Conservation (phyloP, 495 filamentous ascomycete genomes). For the Choiromyces venosus region DNA sequence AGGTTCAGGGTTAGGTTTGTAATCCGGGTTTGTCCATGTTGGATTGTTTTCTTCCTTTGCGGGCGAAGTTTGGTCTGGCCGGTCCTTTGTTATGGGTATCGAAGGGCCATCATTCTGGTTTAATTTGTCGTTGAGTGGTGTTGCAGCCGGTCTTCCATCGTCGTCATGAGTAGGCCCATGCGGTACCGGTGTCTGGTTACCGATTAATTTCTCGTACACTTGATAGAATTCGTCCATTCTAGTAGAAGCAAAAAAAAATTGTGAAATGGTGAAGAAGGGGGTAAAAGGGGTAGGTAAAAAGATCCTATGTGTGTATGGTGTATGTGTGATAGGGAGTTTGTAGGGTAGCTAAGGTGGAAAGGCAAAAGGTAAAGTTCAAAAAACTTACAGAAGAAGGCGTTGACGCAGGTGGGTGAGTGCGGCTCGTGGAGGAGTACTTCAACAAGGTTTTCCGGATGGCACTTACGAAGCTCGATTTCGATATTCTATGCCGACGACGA, state of each 20-base stretch:
- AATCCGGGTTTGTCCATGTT: conserved; percentile 8
- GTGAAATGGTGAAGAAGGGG: background rate
- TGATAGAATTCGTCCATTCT: background rate
- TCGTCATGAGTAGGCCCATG: conserved; percentile 5
- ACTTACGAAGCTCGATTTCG: conserved; percentile 17
- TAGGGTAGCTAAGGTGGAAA: conserved; percentile 7
- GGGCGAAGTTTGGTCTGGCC: background rate
- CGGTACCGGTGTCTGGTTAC: background rate
- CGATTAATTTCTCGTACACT: background rate
- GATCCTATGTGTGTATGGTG: background rate
- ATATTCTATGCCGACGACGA: conserved; percentile 2
- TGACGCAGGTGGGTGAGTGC: conserved; percentile 23
- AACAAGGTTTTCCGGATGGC: conserved; percentile 29
- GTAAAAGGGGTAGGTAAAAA: background rate
- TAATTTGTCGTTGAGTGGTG: background rate
- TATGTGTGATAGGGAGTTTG: conserved; percentile 16
- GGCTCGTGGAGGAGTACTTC: conserved; percentile 21
- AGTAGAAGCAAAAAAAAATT: background rate
- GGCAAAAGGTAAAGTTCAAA: background rate
- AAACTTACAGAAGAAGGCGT: conserved; percentile 28
- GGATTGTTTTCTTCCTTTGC: conserved; percentile 13
- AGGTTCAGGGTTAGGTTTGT: conserved; percentile 15
- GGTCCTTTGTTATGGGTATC: background rate
- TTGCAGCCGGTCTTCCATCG: background rate
- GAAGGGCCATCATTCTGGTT: conserved; percentile 4